These are phyloP conservation scores for Garcia nutans DNA, from an alignment of 345 rosid genomes.

Conservation along the genomic window DNA sequence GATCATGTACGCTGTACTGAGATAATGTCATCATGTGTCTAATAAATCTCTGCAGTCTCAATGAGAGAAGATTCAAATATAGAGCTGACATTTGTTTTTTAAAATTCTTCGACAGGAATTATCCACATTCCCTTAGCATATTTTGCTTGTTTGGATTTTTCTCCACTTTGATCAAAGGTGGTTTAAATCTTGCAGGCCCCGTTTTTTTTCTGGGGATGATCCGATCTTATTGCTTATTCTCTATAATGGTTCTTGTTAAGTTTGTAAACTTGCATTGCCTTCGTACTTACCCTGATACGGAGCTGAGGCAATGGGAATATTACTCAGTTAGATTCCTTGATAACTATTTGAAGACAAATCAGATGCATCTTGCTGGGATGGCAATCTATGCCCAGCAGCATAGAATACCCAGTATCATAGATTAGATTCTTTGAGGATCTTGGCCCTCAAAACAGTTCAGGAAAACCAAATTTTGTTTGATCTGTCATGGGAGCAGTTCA, in stretches of 20 bases:
- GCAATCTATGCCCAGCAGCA: neutral
- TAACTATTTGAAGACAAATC: neutral
- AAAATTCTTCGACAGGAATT: slow-evolving; percentile 53
- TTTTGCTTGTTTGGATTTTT: slow-evolving; percentile 16
- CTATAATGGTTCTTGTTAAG: slow-evolving; percentile 11
- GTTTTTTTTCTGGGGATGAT: slow-evolving; percentile 11
- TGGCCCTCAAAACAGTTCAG: neutral
- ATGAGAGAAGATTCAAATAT: neutral
- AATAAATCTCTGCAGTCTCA: neutral
- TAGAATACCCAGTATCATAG: neutral
- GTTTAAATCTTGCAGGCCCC: slow-evolving; percentile 12
- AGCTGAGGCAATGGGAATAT: slow-evolving; percentile 13
- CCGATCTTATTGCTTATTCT: slow-evolving; percentile 8
- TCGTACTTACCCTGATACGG: neutral
- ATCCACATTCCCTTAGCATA: slow-evolving; percentile 5
- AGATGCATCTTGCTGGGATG: neutral
- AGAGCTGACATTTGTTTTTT: neutral
- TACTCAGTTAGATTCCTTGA: neutral
- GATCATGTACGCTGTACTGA: slow-evolving; percentile 85
- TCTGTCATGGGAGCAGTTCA: neutral
- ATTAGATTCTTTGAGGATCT: neutral
- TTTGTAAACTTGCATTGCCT: slow-evolving; percentile 12
- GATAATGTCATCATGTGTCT: slow-evolving; percentile 38
- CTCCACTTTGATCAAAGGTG: slow-evolving; percentile 16
- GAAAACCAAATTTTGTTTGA: neutral